Percentiles rank a stretch among this genome's conserved stretches.
phyloP scores from a whole-genome alignment of 768 basidiomycete species.

The Daedalea quercina region DNA sequence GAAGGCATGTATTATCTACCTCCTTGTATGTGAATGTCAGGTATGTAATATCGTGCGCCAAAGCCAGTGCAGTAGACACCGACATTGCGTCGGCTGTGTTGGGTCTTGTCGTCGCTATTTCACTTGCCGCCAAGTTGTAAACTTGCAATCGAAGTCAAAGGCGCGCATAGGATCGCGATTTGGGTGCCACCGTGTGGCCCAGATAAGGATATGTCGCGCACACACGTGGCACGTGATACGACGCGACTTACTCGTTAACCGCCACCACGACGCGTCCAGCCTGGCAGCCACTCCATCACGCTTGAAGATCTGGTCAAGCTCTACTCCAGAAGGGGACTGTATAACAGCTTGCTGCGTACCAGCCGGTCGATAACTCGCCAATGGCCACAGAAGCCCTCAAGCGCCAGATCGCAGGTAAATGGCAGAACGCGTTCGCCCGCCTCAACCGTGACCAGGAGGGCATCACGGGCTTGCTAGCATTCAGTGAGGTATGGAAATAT shows the following conservation, averaged over 20 bases:
- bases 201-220: background rate
- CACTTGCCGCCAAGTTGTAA: too few species aligned
- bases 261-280: background rate
- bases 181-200: too few species aligned
- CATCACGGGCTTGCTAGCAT: slow-evolving; percentile 34
- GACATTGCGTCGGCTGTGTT: background rate
- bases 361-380: background rate
- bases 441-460: slow-evolving; percentile 25
- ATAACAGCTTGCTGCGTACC: background rate
- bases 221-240: slow-evolving; percentile 4
- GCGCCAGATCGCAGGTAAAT: slow-evolving; percentile 18
- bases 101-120: too few species aligned
- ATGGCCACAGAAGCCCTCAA: slow-evolving; percentile 18
- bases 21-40: slow-evolving; percentile 32
- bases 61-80: too few species aligned
- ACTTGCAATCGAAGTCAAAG: too few species aligned
- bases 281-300: background rate
- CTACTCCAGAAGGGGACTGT: too few species aligned
- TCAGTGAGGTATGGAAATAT: slow-evolving; percentile 45
- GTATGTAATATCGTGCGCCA: too few species aligned
- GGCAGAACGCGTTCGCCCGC: slow-evolving; percentile 22
- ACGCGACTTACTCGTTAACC: background rate
- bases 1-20: slow-evolving; percentile 18
- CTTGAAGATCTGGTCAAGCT: background rate
- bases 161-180: too few species aligned